Base-by-base conservation (phyloP, 148 eudicot species). In the Talinum fruticosum region DNA sequence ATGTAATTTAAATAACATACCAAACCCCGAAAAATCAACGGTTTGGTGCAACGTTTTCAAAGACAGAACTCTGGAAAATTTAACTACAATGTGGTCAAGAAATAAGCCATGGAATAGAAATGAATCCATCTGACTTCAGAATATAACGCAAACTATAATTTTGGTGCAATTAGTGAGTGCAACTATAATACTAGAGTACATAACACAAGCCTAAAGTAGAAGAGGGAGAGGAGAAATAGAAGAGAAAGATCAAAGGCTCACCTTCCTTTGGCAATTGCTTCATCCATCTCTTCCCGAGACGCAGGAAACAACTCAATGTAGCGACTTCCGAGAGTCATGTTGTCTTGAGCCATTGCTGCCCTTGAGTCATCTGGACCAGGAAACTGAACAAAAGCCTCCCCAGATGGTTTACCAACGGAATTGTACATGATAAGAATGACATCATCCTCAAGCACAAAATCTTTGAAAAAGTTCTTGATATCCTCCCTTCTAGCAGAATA, bases 351-450 rank as follows among this genome's bases (percentile, higher is more conserved):
- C 98, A 94, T 92, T 73, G 95, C 98, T 69, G 91, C 85, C 84
- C 72, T 94, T 53, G 98, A 90, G 53, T 94, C 97, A 66, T 90
- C 95, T 0, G 93, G 84, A 87, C 84, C 82, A 76, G 90, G 79
- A 85, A 94, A 94, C 82, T 92, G 92, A 61, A 94, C 98, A 90
- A 86, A 90, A 49, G 98, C 97, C 75, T 94, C 98, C 66, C 98
- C 98, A 28, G 97, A 88, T 74, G 87, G 89, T 66, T 90, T 88
- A 24, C 97, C 98, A 62, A 83, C 90, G 26, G 91, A 88, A 73
- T 89, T 92, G 69, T 83, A 85, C 13, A 90, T 84, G 34, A 94
- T 83, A 80, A 89, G 92, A 83, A 94, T 77, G 53, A 71, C 87
- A 3, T 84, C 90, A 80, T 92, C 95, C 0, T 86, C 73, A 23